These are phyloP conservation scores for Mucor sp. DNA, from an alignment of 371 early-diverging fungal species.

Conservation along the genomic window DNA sequence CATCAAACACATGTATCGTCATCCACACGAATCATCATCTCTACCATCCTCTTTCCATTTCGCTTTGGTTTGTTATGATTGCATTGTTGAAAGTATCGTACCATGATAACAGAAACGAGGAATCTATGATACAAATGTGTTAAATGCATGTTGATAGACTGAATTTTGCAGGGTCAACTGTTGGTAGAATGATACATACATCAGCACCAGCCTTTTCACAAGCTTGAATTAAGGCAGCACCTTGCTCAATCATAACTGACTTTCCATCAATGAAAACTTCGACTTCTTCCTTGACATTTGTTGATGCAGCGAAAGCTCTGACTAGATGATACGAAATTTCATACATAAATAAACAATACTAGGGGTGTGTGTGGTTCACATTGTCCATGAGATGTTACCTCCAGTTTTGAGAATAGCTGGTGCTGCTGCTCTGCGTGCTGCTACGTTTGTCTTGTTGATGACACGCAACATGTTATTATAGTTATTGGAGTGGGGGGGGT, in stretches of 20 bases:
- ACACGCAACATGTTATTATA: constrained; percentile 50
- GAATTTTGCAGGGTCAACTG: background rate
- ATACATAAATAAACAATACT: constrained; percentile 10
- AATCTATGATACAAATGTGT: constrained; percentile 51
- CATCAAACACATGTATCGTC: background rate
- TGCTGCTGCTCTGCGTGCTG: constrained; percentile 48
- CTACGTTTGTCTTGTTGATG: constrained; percentile 49
- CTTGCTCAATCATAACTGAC: constrained; percentile 88
- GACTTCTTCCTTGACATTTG: constrained; percentile 60
- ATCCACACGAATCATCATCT: background rate
- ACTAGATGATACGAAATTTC: constrained; percentile 23
- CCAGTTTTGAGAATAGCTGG: constrained; percentile 48
- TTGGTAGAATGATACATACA: constrained; percentile 32
- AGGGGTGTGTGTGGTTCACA: background rate
- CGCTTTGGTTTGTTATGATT: background rate
- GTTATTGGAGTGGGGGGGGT: constrained; percentile 38
- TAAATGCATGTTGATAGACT: background rate
- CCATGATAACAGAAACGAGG: constrained; percentile 98
- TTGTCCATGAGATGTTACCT: constrained; percentile 25
- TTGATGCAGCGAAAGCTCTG: constrained; percentile 60
- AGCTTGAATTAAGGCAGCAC: constrained; percentile 96
- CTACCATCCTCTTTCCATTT: background rate
- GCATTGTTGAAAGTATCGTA: constrained; percentile 17
- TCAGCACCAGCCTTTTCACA: constrained; percentile 90
- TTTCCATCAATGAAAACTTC: constrained; percentile 93